Percentiles rank a stretch among this genome's conserved stretches.
phyloP scores from a whole-genome alignment of 805 yeast genomes.

The Nakazawaea ambrosiae region DNA sequence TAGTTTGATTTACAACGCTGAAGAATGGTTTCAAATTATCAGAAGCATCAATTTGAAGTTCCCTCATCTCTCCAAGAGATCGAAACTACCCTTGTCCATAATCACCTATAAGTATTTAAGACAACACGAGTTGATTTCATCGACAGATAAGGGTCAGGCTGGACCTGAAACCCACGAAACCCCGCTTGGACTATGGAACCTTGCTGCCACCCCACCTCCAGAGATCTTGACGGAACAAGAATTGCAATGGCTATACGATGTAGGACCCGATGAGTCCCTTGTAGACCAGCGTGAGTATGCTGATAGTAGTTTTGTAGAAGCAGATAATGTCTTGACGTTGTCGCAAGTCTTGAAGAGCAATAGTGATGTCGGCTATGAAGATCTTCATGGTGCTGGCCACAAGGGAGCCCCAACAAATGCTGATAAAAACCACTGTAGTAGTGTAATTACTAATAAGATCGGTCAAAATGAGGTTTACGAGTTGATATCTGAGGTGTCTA shows the following conservation, averaged over 20 bases:
- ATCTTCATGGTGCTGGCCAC: slow-evolving; percentile 5
- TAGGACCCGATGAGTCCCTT: slow-evolving; percentile 7
- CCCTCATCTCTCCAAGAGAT: slow-evolving; percentile 19
- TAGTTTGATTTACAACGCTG: slow-evolving; percentile 17
- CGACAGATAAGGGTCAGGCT: no score
- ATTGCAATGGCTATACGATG: slow-evolving; percentile 15
- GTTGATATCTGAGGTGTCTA: no score
- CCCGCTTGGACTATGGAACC: no score
- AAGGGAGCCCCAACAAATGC: no score
- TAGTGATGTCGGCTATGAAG: not conserved
- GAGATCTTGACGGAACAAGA: slow-evolving; percentile 14
- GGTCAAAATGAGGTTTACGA: no score
- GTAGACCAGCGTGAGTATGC: not conserved
- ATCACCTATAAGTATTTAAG: slow-evolving; percentile 18
- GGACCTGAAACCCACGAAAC: no score
- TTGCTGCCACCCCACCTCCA: slow-evolving; percentile 14
- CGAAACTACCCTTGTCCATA: slow-evolving; percentile 18
- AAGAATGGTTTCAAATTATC: slow-evolving; percentile 23
- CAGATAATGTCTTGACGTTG: slow-evolving; percentile 14
- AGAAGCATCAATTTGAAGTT: slow-evolving; percentile 16
- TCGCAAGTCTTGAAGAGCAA: slow-evolving; percentile 16
- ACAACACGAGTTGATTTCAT: no score
- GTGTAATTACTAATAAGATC: no score
- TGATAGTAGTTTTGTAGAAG: not conserved
- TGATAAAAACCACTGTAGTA: no score